Evolutionary conservation across 371 early-diverging fungal species (phyloP), one percentile per base, ranked within the genome.

Genomic region (Entomophthora muscae): DNA sequence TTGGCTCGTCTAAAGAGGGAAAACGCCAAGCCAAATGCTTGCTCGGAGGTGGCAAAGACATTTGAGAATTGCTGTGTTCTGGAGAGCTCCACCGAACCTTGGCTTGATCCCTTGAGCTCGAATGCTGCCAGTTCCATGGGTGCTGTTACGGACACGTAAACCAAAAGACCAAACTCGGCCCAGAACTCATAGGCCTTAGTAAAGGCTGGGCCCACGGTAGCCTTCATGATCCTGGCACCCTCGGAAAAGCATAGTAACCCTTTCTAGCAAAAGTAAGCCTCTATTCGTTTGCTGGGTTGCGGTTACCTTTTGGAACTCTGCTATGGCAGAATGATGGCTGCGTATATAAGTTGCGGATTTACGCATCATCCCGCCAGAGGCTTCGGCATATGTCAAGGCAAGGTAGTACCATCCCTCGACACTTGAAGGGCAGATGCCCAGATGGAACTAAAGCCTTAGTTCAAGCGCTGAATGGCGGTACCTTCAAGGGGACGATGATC

Each of bases 401-500:
- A 55, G 56, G n/a, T 17, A 55, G 28, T 55, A 55, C 56, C 56
- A 55, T 12, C 56, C 22, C 28, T 55, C 56, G 28, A 55, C 28
- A 26, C 56, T 55, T 26, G 7, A 13, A 13, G 56, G 56, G 28
- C 56, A 55, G 22, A 55, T 55, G 22, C 22, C 12, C 12, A 55
- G 28, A 26, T 55, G 56, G n/a, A 3, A 10, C 55, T 55, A 55
- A 23, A 10, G n/a, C 10, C n/a, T 55, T 26, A 55, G 7, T 55
- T 5, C 55, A 10, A 17, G 10, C 10, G n/a, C n/a, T 17, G 5
- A 10, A 17, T 26, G 42, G 42, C 17, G 42, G 42, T 42, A 42
- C 42, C 42, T 42, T 42, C 10, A 42, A 10, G 10, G 42, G 42
- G 42, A 17, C 42, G 17, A 42, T 10, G 42, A 42, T 42, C 10